Conservation (phyloP, 805 yeast species). For the Wickerhamiella allomyrinae region DNA sequence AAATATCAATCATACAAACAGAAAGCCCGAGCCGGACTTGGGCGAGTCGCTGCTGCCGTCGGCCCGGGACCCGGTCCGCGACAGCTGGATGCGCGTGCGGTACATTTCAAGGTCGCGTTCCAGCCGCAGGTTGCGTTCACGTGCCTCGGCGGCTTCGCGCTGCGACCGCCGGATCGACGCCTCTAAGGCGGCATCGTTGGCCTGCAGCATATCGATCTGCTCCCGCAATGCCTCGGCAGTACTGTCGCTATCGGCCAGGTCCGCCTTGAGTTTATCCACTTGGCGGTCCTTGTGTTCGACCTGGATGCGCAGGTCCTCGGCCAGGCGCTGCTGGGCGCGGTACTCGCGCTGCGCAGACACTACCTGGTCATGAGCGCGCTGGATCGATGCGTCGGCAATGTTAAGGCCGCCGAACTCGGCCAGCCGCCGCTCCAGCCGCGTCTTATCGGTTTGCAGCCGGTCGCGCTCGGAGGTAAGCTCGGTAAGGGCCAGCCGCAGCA, state of each 20-base stretch:
- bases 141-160: conserved; percentile 37
- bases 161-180: conserved; percentile 28
- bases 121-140: conserved; percentile 33
- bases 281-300: conserved; percentile 20
- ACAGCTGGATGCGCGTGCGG: neutral
- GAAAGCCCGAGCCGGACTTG: neutral
- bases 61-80: neutral
- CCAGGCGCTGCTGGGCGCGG: conserved; percentile 14
- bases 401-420: conserved; percentile 30
- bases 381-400: conserved; percentile 20
- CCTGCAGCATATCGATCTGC: conserved; percentile 24
- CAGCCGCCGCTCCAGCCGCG: conserved; percentile 32
- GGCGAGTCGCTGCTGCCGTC: neutral
- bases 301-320: conserved; percentile 16
- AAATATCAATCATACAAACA: conserved; percentile 1
- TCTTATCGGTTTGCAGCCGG: conserved; percentile 37
- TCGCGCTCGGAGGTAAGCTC: conserved; percentile 53
- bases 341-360: conserved; percentile 20
- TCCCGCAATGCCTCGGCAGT: conserved; percentile 31
- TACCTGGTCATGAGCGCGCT: conserved; percentile 25
- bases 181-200: conserved; percentile 8
- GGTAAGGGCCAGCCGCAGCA: conserved; percentile 43
- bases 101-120: conserved; percentile 38
- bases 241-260: conserved; percentile 36
- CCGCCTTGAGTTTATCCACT: conserved; percentile 31